Conservation (phyloP, 2,329 filamentous ascomycete genomes). For the Aschersonia sp. region DNA sequence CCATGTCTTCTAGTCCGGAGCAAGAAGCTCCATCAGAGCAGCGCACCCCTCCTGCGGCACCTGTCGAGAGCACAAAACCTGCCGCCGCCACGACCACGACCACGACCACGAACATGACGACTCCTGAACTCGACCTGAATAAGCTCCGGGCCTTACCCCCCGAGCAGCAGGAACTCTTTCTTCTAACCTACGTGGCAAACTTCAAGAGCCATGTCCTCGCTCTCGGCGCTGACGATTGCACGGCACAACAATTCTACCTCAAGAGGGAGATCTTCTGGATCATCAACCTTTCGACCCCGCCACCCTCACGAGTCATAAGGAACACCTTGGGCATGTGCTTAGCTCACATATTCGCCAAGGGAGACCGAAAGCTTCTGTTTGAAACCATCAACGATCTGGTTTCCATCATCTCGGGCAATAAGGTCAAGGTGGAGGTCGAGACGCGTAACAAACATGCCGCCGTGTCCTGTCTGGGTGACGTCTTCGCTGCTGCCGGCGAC, state of each 20-base stretch:
- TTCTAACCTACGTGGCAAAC: constrained; percentile 76
- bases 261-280: constrained; percentile 94
- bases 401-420: constrained; percentile 55
- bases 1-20: not conserved
- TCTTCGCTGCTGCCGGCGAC: constrained; percentile 86
- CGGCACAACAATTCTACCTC: constrained; percentile 76
- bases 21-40: not conserved
- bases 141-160: constrained; percentile 82
- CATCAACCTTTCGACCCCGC: constrained; percentile 69
- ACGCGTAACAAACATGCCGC: constrained; percentile 74
- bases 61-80: constrained; percentile 6
- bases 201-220: constrained; percentile 66
- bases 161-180: constrained; percentile 91
- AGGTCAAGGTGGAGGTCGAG: constrained; percentile 63
- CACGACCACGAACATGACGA: not conserved
- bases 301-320: constrained; percentile 76
- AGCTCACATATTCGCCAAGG: constrained; percentile 66
- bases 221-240: constrained; percentile 66
- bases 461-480: constrained; percentile 70
- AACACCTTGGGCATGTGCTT: constrained; percentile 81
- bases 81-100: constrained; percentile 28
- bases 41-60: constrained; percentile 2
- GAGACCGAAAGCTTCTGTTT: constrained; percentile 82
- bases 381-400: constrained; percentile 88
- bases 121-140: constrained; percentile 72